Conservation (phyloP, 768 basidiomycete genomes). For the Boletus fagicola region DNA sequence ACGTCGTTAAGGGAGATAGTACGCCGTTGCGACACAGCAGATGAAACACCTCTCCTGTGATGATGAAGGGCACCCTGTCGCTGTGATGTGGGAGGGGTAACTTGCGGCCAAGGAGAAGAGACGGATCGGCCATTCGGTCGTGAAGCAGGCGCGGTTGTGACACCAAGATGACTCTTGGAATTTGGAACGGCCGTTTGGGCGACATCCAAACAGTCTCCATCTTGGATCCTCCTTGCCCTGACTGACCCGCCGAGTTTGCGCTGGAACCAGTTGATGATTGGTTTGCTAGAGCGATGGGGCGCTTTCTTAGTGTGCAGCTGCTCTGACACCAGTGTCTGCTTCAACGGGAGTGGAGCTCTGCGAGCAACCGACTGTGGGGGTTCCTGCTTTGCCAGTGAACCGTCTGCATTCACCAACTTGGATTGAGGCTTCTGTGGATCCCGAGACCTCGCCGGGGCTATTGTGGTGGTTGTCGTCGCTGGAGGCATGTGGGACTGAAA, state of each 20-base stretch:
- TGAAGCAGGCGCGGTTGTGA: conserved; percentile 11
- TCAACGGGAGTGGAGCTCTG: conserved; percentile 19
- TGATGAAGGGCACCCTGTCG: conserved; percentile 21
- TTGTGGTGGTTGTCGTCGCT: conserved; percentile 11
- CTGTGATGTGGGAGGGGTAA: conserved; percentile 20
- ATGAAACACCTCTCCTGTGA: conserved; percentile 21
- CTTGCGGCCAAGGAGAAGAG: conserved; percentile 31
- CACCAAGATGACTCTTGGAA: conserved; percentile 17
- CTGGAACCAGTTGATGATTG: conserved; percentile 88
- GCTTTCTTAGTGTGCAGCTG: conserved; percentile 56
- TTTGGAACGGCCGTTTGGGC: conserved; percentile 13
- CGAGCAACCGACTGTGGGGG: conserved; percentile 14
- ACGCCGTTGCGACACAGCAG: conserved; percentile 41
- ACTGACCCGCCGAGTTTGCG: conserved; percentile 76
- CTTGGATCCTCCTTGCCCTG: conserved; percentile 50
- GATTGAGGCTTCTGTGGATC: conserved; percentile 17
- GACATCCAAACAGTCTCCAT: conserved; percentile 24
- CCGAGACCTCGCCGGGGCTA: conserved; percentile 14
- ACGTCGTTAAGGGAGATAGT: conserved; percentile 67
- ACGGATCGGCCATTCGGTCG: conserved; percentile 28
- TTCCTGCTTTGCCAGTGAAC: conserved; percentile 17
- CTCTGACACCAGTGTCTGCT: conserved; percentile 27
- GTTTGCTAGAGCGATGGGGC: conserved; percentile 71
- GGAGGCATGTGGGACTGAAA: conserved; percentile 18
- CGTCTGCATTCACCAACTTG: conserved; percentile 9